Percentiles rank a stretch among this genome's conserved stretches.
phyloP scores from a whole-genome alignment of 192 early-diverging fungal species.

The Backusella macrospora region DNA sequence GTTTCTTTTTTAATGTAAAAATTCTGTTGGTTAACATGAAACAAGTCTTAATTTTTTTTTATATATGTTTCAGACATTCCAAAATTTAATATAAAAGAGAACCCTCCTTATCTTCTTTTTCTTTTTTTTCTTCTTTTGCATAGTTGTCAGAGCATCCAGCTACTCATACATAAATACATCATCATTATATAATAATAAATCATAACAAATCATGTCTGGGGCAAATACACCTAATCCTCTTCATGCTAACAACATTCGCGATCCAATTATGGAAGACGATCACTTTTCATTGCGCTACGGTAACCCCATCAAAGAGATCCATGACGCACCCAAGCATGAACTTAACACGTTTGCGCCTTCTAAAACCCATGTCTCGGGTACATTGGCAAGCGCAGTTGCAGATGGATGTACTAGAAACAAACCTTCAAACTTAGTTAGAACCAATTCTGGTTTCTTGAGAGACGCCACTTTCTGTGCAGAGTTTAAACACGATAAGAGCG shows the following conservation, averaged over 20 bases:
- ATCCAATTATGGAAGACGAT: conserved; percentile 31
- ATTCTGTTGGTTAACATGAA: not conserved
- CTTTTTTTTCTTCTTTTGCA: not conserved
- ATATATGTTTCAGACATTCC: not conserved
- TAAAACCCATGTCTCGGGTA: conserved; percentile 15
- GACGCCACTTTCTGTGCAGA: conserved; percentile 15
- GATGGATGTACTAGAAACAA: not conserved
- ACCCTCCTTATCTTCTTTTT: not conserved
- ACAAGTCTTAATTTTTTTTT: conserved; percentile 2
- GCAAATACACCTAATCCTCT: not conserved
- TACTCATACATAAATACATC: too few species aligned
- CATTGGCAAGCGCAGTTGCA: not conserved
- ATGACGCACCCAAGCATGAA: conserved; percentile 15
- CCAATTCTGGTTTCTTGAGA: conserved; percentile 1
- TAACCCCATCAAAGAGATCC: conserved; percentile 31
- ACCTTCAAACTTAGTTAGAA: not conserved
- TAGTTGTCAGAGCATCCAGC: not conserved
- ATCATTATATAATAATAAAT: too few species aligned
- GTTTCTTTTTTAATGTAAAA: not conserved
- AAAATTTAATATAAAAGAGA: not conserved
- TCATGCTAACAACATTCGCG: conserved; percentile 7
- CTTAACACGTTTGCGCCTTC: conserved; percentile 18
- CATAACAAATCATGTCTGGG: not conserved
- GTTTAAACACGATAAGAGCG: conserved; percentile 21
- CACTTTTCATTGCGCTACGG: conserved; percentile 30